Base-by-base conservation (phyloP, 2,329 filamentous ascomycete species). In the Aspergillus intermedius region DNA sequence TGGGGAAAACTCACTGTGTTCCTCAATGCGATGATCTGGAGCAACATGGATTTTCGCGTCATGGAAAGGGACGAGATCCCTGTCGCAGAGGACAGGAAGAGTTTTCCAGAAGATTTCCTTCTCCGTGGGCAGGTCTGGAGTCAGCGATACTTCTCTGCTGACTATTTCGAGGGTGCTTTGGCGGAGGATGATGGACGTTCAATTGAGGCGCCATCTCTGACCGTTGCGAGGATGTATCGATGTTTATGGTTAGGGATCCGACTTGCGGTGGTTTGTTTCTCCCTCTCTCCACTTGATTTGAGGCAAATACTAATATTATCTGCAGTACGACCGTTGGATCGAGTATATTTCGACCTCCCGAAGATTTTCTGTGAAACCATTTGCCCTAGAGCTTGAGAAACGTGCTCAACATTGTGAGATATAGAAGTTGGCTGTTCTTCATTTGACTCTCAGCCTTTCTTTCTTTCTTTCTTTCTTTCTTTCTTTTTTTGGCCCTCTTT, bases 21-120 rank as follows among this genome's bases (percentile, higher is more conserved):
- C 53, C 66, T 84, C 6, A 83, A 81, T 64, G 72, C 71, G 10
- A 65, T 83, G 19, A 61, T 73, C 25, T 71, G 66, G n/a, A 67
- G 62, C 25, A 66, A 69, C 13, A 58, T 61, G 1, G 59, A 61
- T 49, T 65, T 62, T 53, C 53, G 51, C 35, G 64, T 55, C 54
- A 71, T 70, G 53, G 69, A 71, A 51, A 51, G 59, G 50, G 48
- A 63, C 30, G 49, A 60, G 0, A 78, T 81, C 52, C 74, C 76
- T 17, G 48, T 55, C 28, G 57, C 64, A 30, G 66, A 71, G 15
- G 63, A 69, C 47, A 65, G 55, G 2, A 65, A 69, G 7, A 78
- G 81, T 45, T 57, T 84, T 1, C 75, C 78, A 0, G 81, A 84
- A 52, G 81, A 84, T 52, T 82, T 78, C 53, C 58, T 74, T 1